These are phyloP conservation scores for Coniochaeta hoffmannii DNA, from an alignment of 2,329 filamentous ascomycete species.

Conservation along the genomic window DNA sequence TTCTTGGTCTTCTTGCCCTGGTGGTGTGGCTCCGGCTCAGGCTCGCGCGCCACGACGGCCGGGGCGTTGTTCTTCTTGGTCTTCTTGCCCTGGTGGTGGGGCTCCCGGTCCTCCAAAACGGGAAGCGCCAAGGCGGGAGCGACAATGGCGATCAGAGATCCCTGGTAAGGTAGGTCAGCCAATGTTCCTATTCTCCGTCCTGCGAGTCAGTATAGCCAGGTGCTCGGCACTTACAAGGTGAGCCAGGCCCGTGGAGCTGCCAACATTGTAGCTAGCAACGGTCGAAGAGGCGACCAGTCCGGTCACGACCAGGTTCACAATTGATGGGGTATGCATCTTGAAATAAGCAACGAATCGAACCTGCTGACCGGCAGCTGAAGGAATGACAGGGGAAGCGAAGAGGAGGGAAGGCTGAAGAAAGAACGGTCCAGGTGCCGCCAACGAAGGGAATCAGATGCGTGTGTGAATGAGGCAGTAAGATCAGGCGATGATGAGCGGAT, in stretches of 20 bases:
- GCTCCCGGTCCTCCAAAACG: constrained; percentile 9
- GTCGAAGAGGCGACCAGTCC: constrained; percentile 22
- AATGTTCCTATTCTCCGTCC: background rate
- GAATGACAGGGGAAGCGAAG: constrained; percentile 13
- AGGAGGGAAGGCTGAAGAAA: constrained; percentile 7
- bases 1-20: constrained; percentile 13
- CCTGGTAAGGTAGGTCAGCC: constrained; percentile 7
- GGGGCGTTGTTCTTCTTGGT: constrained; percentile 4
- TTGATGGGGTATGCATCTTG: constrained; percentile 23
- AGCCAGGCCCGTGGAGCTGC: constrained; percentile 12
- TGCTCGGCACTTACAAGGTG: constrained; percentile 9
- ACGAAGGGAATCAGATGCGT: constrained; percentile 4
- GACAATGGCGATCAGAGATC: constrained; percentile 19
- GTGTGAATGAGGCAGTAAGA: background rate
- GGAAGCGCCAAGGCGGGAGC: constrained; percentile 17
- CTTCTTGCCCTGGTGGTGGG: constrained; percentile 10
- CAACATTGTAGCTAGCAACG: constrained; percentile 19
- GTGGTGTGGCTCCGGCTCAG: constrained; percentile 47
- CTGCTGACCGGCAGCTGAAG: constrained; percentile 22
- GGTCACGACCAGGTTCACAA: constrained; percentile 20
- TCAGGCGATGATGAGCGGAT: constrained; percentile 7
- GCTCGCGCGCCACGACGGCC: constrained; percentile 31
- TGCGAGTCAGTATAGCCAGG: background rate
- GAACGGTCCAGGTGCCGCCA: background rate
- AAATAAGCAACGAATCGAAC: constrained; percentile 8